Evolutionary conservation across 2,329 filamentous ascomycete genomes (phyloP).

Genomic region (Pyricularia grisea): DNA sequence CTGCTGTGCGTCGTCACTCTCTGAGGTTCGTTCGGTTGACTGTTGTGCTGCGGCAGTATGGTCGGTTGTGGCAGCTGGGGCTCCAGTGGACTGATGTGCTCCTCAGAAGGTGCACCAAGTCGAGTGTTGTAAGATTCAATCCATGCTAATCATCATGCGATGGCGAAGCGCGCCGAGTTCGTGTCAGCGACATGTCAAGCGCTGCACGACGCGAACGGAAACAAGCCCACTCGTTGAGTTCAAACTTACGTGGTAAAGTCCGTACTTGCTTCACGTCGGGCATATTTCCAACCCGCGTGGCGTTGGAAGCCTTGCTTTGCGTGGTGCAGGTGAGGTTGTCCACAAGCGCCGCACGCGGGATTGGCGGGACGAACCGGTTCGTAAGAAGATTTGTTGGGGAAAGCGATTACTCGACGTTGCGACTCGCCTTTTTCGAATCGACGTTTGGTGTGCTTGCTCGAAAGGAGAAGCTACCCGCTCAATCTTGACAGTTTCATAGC

Average conservation of each 20-base stretch:
- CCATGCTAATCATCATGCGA: conserved; percentile 3
- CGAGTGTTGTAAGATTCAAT: conserved; percentile 4
- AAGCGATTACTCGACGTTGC: neutral
- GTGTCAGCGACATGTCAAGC: neutral
- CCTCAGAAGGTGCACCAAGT: neutral
- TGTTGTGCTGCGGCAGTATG: conserved; percentile 13
- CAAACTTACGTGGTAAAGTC: conserved; percentile 11
- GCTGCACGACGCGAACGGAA: neutral
- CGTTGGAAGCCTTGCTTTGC: neutral
- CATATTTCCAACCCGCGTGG: neutral
- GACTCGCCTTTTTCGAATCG: neutral
- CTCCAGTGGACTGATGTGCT: conserved; percentile 3
- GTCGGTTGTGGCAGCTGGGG: conserved; percentile 11
- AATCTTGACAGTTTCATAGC: neutral
- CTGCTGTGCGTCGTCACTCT: conserved; percentile 1
- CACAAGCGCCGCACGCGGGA: neutral
- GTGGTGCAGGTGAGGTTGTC: neutral
- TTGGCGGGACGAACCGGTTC: neutral
- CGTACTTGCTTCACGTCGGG: conserved; percentile 2
- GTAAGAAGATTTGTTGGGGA: neutral
- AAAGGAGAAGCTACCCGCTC: neutral
- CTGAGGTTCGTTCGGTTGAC: conserved; percentile 9
- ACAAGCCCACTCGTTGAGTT: neutral
- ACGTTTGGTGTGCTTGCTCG: neutral
- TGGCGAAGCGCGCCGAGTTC: neutral